Conservation (phyloP, 2,329 filamentous ascomycete species). For the Calonectria leucothoes region DNA sequence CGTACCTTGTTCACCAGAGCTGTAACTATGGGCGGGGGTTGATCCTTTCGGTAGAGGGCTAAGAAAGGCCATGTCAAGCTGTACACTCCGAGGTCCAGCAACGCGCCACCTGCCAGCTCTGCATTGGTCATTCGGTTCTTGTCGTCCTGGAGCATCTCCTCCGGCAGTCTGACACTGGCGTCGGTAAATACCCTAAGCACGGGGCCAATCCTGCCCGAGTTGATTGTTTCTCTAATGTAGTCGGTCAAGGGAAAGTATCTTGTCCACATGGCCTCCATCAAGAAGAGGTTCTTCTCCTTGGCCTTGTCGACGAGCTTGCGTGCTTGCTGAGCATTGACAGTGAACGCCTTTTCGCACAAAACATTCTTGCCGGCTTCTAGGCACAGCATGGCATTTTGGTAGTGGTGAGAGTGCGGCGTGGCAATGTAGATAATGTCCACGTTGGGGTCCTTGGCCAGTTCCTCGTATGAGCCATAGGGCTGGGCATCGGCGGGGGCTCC, state of each 20-base stretch:
- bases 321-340: conserved; percentile 82
- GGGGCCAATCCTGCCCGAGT: conserved; percentile 64
- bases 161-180: not conserved
- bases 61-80: conserved; percentile 90
- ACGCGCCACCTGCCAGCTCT: conserved; percentile 82
- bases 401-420: conserved; percentile 91
- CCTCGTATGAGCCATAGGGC: conserved; percentile 83
- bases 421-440: conserved; percentile 90
- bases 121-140: conserved; percentile 82
- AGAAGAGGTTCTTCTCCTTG: conserved; percentile 74
- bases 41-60: conserved; percentile 75
- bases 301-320: conserved; percentile 78
- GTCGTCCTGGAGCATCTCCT: conserved; percentile 11
- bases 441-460: conserved; percentile 80
- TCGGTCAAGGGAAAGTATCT: conserved; percentile 86
- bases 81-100: conserved; percentile 89
- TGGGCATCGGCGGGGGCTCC: conserved; percentile 73
- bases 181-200: conserved; percentile 65
- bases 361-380: conserved; percentile 86
- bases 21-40: conserved; percentile 72
- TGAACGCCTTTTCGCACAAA: conserved; percentile 90
- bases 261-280: conserved; percentile 92
- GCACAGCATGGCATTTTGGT: conserved; percentile 85
- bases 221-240: conserved; percentile 73
- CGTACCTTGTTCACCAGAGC: conserved; percentile 64